phyloP scores from a whole-genome alignment of 345 rosid genomes.

The Gossypium rotundifolium region DNA sequence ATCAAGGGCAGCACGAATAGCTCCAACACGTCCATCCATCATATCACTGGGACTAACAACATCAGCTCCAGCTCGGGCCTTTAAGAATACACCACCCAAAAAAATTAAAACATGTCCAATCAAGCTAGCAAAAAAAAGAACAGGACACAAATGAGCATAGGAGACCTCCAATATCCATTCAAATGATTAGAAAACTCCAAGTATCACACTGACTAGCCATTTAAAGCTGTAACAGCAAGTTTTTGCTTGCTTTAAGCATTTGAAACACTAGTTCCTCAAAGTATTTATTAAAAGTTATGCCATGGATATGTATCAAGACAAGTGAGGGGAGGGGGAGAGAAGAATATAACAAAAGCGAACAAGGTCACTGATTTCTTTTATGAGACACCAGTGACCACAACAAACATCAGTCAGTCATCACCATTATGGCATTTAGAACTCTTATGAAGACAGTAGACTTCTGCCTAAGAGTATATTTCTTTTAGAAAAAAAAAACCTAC shows the following conservation, averaged over 20 bases:
- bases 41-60: slow-evolving; percentile 98
- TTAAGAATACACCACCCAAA: slow-evolving; percentile 12
- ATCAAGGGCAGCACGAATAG: slow-evolving; percentile 84
- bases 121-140: not conserved
- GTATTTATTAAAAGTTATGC: not conserved
- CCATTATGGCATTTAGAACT: not conserved
- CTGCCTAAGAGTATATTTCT: not conserved
- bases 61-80: slow-evolving; percentile 95
- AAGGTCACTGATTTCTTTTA: not conserved
- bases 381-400: not conserved
- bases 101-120: not conserved
- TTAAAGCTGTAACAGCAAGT: not conserved
- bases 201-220: not conserved
- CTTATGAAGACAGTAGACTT: not conserved
- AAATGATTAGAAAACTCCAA: slow-evolving; percentile 4
- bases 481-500: not conserved
- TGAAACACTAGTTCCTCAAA: slow-evolving; percentile 7
- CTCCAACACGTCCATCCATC: slow-evolving; percentile 96
- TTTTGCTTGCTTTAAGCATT: not conserved
- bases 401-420: not conserved
- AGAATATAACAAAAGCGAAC: not conserved
- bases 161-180: not conserved
- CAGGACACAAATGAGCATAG: not conserved
- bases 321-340: not conserved
- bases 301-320: not conserved